Conservation (phyloP, 2,329 filamentous ascomycete genomes). For the Scedosporium dehoogii region DNA sequence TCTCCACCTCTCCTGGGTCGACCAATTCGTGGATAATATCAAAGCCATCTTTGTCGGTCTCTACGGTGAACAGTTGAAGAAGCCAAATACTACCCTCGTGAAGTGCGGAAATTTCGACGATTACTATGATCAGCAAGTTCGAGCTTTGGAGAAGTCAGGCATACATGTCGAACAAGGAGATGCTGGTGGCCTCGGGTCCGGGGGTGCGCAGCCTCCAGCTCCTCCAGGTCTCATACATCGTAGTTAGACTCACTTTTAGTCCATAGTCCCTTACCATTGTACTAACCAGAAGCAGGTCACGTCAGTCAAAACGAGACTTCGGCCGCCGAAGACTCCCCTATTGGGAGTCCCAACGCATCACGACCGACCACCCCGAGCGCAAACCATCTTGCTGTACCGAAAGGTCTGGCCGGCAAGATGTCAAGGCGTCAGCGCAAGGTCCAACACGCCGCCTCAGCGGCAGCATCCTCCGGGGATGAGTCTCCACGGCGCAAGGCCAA, state of each 20-base stretch:
- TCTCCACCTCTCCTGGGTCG: slow-evolving; percentile 91
- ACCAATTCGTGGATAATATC: slow-evolving; percentile 92
- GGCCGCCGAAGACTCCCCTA: slow-evolving; percentile 1
- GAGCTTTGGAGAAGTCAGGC: slow-evolving; percentile 60
- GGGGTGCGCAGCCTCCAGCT: neutral
- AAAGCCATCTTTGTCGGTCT: slow-evolving; percentile 83
- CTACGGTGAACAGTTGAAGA: slow-evolving; percentile 79
- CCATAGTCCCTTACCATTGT: neutral
- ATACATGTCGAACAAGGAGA: slow-evolving; percentile 2
- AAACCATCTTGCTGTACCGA: slow-evolving; percentile 54
- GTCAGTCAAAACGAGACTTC: neutral
- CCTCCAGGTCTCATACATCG: slow-evolving; percentile 15
- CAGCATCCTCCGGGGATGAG: slow-evolving; percentile 79
- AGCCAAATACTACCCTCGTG: slow-evolving; percentile 65
- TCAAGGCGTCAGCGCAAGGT: slow-evolving; percentile 70
- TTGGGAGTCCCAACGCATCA: slow-evolving; percentile 42
- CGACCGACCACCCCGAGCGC: slow-evolving; percentile 65
- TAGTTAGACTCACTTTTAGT: neutral
- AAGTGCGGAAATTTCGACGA: slow-evolving; percentile 75
- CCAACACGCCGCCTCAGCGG: slow-evolving; percentile 55
- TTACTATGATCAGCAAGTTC: slow-evolving; percentile 90
- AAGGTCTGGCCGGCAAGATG: slow-evolving; percentile 65
- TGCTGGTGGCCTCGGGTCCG: neutral
- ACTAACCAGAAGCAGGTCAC: neutral
- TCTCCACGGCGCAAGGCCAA: slow-evolving; percentile 46